Percentiles rank a stretch among this genome's conserved stretches.
These are phyloP conservation scores for Vachellia pachyceras DNA, from an alignment of 306 rosid genomes.

Conservation along the genomic window DNA sequence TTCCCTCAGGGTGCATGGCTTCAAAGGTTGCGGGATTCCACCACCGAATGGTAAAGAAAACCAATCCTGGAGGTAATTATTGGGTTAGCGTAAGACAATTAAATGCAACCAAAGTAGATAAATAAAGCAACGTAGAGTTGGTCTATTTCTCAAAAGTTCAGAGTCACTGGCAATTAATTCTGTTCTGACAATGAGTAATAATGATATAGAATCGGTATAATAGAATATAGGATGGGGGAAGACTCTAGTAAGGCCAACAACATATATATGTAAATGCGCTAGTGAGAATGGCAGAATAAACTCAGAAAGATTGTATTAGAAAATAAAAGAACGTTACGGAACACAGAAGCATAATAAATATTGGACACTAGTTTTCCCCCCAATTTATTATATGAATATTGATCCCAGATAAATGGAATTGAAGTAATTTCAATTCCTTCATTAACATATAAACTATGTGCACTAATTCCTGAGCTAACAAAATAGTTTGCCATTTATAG, in stretches of 20 bases:
- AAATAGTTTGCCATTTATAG: not conserved
- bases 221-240: not conserved
- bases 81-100: slow-evolving; percentile 1
- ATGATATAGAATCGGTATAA: not conserved
- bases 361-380: not conserved
- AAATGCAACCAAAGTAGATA: slow-evolving; percentile 8
- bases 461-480: slow-evolving; percentile 16
- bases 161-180: slow-evolving; percentile 8
- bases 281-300: slow-evolving; percentile 3
- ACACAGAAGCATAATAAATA: not conserved
- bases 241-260: not conserved
- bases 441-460: not conserved
- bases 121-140: slow-evolving; percentile 30
- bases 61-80: slow-evolving; percentile 63
- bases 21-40: slow-evolving; percentile 83
- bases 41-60: slow-evolving; percentile 94
- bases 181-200: not conserved
- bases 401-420: slow-evolving; percentile 9
- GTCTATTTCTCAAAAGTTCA: slow-evolving; percentile 13
- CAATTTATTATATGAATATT: not conserved
- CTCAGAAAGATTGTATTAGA: not conserved
- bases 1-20: slow-evolving; percentile 84
- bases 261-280: slow-evolving; percentile 7
- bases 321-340: not conserved
- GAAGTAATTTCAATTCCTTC: not conserved